These are phyloP conservation scores for Fusarium concolor DNA, from an alignment of 2,329 filamentous ascomycete genomes.

Conservation along the genomic window DNA sequence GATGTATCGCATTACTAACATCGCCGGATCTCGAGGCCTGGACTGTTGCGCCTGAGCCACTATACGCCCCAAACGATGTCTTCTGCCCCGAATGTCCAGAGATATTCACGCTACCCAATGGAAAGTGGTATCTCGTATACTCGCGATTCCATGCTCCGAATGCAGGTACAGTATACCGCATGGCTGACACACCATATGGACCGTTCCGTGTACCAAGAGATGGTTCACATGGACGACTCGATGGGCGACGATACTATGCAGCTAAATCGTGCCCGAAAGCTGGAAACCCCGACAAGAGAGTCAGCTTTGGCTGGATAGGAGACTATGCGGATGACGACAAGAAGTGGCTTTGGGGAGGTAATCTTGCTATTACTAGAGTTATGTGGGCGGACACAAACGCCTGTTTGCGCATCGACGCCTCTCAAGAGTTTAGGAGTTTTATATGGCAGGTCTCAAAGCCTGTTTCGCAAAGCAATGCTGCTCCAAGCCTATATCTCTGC, in stretches of 20 bases:
- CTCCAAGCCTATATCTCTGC: conserved; percentile 43
- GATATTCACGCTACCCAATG: conserved; percentile 50
- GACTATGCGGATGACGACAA: conserved; percentile 50
- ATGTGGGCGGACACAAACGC: conserved; percentile 47
- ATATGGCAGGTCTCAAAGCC: conserved; percentile 32
- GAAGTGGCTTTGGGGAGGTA: conserved; percentile 55
- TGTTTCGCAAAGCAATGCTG: conserved; percentile 39
- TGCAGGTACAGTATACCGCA: conserved; percentile 52
- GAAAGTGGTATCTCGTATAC: conserved; percentile 53
- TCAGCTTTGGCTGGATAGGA: conserved; percentile 52
- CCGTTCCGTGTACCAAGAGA: conserved; percentile 52
- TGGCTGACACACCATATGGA: conserved; percentile 50
- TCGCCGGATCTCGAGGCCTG: conserved; percentile 49
- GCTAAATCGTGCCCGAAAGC: conserved; percentile 51
- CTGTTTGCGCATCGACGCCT: conserved; percentile 43
- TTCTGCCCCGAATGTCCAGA: conserved; percentile 54
- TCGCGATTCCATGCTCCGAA: conserved; percentile 51
- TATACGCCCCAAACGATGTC: conserved; percentile 51
- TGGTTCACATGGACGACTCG: conserved; percentile 50
- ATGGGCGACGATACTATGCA: conserved; percentile 53
- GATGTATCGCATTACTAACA: conserved; percentile 53
- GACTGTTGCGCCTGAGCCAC: conserved; percentile 47
- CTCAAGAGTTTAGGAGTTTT: conserved; percentile 38
- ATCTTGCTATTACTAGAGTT: conserved; percentile 49
- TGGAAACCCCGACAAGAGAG: conserved; percentile 45